Conservation (phyloP, 257 asterid species). For the Penstemon eatonii region DNA sequence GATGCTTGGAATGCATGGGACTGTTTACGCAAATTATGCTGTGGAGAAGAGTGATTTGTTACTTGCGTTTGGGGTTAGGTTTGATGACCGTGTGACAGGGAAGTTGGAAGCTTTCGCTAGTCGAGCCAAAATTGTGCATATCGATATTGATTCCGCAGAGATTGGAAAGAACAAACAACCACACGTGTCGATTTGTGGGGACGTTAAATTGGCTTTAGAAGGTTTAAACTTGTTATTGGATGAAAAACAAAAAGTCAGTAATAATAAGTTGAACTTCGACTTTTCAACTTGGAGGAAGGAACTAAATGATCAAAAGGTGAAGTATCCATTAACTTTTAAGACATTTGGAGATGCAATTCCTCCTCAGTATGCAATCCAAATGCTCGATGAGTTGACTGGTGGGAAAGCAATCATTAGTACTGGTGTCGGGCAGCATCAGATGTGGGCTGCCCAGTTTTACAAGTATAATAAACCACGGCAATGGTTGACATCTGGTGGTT, state of each 20-base stretch:
- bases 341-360: slow-evolving; percentile 71
- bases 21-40: slow-evolving; percentile 73
- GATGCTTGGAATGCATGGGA: slow-evolving; percentile 95
- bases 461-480: slow-evolving; percentile 74
- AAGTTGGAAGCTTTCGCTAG: slow-evolving; percentile 83
- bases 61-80: slow-evolving; percentile 85
- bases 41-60: slow-evolving; percentile 78
- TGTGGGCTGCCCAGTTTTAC: slow-evolving; percentile 90
- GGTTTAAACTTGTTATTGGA: slow-evolving; percentile 60
- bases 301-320: slow-evolving; percentile 55
- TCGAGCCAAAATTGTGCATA: slow-evolving; percentile 81
- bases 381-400: slow-evolving; percentile 69
- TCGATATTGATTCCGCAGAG: slow-evolving; percentile 82
- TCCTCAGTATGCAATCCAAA: slow-evolving; percentile 72
- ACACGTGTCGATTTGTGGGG: slow-evolving; percentile 72
- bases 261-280: slow-evolving; percentile 29
- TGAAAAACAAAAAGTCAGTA: slow-evolving; percentile 24
- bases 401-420: slow-evolving; percentile 74
- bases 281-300: slow-evolving; percentile 73
- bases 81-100: slow-evolving; percentile 85
- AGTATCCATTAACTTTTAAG: slow-evolving; percentile 54
- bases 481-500: slow-evolving; percentile 76
- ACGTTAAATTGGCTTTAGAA: slow-evolving; percentile 53
- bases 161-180: slow-evolving; percentile 84
- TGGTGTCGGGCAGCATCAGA: slow-evolving; percentile 91